Base-by-base conservation (phyloP, 2,329 filamentous ascomycete species). In the Bipolaris sorokiniana region DNA sequence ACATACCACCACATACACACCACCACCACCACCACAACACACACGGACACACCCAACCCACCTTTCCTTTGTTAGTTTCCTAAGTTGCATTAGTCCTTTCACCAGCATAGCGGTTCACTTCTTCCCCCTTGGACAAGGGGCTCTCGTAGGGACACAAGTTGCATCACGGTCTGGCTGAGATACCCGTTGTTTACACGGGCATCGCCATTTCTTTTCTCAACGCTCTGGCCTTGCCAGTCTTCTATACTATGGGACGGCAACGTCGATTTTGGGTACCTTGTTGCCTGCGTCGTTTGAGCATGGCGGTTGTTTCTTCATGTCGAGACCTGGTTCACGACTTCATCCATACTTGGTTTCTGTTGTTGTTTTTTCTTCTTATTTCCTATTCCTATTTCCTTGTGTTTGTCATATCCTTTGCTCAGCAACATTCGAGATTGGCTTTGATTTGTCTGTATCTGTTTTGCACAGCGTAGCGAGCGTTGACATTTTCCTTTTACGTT, bases 391-490 rank as follows among this genome's bases (percentile, higher is more conserved):
- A 56, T 51, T 16, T 31, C 26, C 15, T 10, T 45, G 11, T 31
- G 42, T 20, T 33, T 28, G 20, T n/a, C 26, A 28, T 28, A 9
- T 28, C 26, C 26, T 28, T 28, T 28, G 9, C 26, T 28, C 26
- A 10, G 9, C 13, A 45, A 64, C 53, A 70, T 69, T 70, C 63
- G 66, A 61, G 58, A 69, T 71, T 48, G 41, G 62, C 58, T 66
- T 68, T 62, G 46, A 69, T 64, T 54, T 50, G 61, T 64, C 64
- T 59, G 45, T 59, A 49, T 46, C 48, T 59, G 34, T 45, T 55
- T 41, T 69, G 69, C 69, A 68, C 61, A 74, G 69, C 71, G 68
- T 66, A 72, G 71, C 72, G 70, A 73, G 72, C 67, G 67, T 71
- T 68, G 58, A 31, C 40, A 46, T 45, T 64, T 62, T 59, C 56